phyloP scores from a whole-genome alignment of 352 stramenopile genomes.

The Thraustochytrium striatum region DNA sequence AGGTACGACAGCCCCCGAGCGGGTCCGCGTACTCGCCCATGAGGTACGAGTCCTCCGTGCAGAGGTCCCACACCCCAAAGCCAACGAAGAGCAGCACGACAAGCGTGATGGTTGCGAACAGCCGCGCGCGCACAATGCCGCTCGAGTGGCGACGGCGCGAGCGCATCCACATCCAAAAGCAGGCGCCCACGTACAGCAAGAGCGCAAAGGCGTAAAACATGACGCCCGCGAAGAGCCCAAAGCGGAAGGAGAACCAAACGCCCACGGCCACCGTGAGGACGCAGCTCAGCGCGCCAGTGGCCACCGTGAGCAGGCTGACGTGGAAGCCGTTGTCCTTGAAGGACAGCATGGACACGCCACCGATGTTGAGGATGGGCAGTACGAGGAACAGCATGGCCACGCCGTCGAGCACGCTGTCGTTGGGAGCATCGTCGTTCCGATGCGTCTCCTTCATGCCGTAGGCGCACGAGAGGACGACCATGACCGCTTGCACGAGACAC shows the following conservation, averaged over 20 bases:
- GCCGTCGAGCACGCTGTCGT: conserved; percentile 35
- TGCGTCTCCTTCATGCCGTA: neutral
- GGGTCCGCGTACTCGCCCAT: conserved; percentile 3
- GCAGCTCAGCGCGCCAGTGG: neutral
- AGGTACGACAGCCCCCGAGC: conserved; percentile 31
- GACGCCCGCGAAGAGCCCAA: neutral
- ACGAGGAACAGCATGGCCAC: conserved; percentile 19
- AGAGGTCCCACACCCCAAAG: conserved; percentile 8
- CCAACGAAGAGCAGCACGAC: neutral
- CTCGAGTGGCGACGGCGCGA: neutral
- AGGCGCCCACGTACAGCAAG: neutral
- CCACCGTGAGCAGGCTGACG: neutral
- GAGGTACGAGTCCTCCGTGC: neutral
- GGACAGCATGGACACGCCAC: neutral
- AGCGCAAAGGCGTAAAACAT: conserved; percentile 16
- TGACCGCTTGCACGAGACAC: too few species aligned
- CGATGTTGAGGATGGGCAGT: neutral
- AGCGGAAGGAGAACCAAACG: conserved; percentile 10
- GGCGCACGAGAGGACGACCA: neutral
- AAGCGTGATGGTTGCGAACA: too few species aligned
- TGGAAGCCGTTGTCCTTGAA: conserved; percentile 26
- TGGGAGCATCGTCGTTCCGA: conserved; percentile 7
- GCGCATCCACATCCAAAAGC: conserved; percentile 32
- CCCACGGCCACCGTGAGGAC: neutral
- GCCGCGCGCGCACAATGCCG: neutral